Evolutionary conservation across 2,329 filamentous ascomycete genomes (phyloP).

Genomic region (Thielaviopsis euricoi): DNA sequence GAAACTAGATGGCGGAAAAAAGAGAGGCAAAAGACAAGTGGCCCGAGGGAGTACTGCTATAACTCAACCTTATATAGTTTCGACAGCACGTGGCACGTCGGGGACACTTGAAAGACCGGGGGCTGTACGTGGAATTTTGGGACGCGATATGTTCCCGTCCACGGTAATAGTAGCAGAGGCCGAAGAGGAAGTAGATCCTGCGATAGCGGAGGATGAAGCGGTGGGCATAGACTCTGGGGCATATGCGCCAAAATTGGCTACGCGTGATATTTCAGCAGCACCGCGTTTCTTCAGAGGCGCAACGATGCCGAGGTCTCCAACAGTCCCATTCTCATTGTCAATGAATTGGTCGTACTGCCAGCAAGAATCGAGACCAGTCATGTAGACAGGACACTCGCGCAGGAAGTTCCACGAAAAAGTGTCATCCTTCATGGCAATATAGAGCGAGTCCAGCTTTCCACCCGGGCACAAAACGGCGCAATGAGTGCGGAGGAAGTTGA

Average conservation of each 20-base stretch:
- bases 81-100: slow-evolving; percentile 21
- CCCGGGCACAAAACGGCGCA: slow-evolving; percentile 38
- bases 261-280: slow-evolving; percentile 34
- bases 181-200: not conserved
- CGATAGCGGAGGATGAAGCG: not conserved
- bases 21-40: slow-evolving; percentile 13
- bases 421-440: slow-evolving; percentile 38
- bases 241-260: slow-evolving; percentile 13
- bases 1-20: not conserved
- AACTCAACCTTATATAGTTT: slow-evolving; percentile 21
- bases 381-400: slow-evolving; percentile 28
- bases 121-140: slow-evolving; percentile 5
- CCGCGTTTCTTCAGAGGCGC: slow-evolving; percentile 26
- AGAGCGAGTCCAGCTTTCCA: slow-evolving; percentile 41
- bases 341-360: slow-evolving; percentile 36
- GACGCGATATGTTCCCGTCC: slow-evolving; percentile 2
- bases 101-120: slow-evolving; percentile 1
- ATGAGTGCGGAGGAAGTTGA: slow-evolving; percentile 33
- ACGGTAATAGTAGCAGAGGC: not conserved
- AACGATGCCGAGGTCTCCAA: slow-evolving; percentile 5
- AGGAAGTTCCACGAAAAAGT: slow-evolving; percentile 40
- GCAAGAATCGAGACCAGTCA: slow-evolving; percentile 35
- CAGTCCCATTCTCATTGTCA: slow-evolving; percentile 20
- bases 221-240: not conserved
- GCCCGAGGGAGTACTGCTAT: too few relatives aligned